These are phyloP conservation scores for Parietaria judaica DNA, from an alignment of 306 rosid genomes.

Conservation along the genomic window DNA sequence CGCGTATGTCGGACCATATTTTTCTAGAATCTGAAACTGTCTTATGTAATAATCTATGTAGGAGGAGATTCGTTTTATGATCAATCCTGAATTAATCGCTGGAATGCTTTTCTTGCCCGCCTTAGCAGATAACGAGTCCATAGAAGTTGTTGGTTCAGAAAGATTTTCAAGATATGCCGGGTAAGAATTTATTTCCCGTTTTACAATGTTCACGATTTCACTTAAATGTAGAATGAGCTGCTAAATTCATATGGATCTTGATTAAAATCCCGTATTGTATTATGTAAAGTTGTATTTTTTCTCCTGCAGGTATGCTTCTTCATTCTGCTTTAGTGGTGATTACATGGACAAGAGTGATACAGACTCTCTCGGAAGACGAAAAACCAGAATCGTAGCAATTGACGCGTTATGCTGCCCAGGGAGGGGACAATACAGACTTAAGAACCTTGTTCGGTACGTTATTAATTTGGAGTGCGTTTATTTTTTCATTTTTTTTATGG, in stretches of 20 bases:
- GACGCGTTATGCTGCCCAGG: conserved; percentile 80
- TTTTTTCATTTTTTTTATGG: neutral
- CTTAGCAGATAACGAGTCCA: conserved; percentile 84
- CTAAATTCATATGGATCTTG: too few species aligned
- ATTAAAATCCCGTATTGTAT: neutral
- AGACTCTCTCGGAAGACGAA: conserved; percentile 63
- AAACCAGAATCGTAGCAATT: conserved; percentile 69
- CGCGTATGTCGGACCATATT: conserved; percentile 11
- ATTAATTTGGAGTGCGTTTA: neutral
- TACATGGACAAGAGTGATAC: conserved; percentile 50
- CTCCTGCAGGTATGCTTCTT: conserved; percentile 65
- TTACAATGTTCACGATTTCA: too few species aligned
- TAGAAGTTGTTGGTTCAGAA: conserved; percentile 79
- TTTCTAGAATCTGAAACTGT: conserved; percentile 14
- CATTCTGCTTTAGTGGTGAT: conserved; percentile 71
- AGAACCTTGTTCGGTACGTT: conserved; percentile 66
- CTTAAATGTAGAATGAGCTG: too few species aligned
- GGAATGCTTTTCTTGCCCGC: conserved; percentile 90
- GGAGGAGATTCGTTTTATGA: conserved; percentile 98
- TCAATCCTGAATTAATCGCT: conserved; percentile 77
- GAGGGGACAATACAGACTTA: conserved; percentile 58
- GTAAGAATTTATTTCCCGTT: conserved; percentile 34
- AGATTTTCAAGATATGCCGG: conserved; percentile 84
- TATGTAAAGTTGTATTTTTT: neutral
- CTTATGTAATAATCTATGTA: conserved; percentile 25